These are phyloP conservation scores for Elsinoe australis DNA, from an alignment of 2,329 filamentous ascomycete species.

Conservation along the genomic window DNA sequence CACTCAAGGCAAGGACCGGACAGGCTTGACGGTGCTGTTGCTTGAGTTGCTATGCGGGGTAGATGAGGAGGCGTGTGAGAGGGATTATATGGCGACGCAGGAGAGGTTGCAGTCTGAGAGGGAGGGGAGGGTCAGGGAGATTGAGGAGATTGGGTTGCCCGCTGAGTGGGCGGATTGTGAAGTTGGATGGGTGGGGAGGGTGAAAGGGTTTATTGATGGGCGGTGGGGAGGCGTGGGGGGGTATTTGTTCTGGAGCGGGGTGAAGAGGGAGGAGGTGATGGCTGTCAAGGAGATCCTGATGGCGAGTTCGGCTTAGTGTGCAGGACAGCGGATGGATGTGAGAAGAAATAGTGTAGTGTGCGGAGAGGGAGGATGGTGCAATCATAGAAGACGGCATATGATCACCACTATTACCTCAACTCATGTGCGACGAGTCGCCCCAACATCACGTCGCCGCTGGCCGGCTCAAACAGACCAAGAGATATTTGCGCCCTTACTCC, in stretches of 20 bases:
- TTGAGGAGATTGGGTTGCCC: constrained; percentile 60
- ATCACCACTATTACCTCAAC: too few relatives aligned
- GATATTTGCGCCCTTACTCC: too few relatives aligned
- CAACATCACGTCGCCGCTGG: too few relatives aligned
- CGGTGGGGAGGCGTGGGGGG: constrained; percentile 58
- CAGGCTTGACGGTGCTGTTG: constrained; percentile 62
- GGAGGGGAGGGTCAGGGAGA: constrained; percentile 58
- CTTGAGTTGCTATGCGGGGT: constrained; percentile 57
- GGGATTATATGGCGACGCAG: constrained; percentile 65
- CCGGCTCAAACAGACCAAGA: too few relatives aligned
- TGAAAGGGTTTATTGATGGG: constrained; percentile 51
- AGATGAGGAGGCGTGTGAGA: constrained; percentile 51
- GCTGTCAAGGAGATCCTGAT: constrained; percentile 14
- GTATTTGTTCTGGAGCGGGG: constrained; percentile 59
- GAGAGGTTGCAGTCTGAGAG: constrained; percentile 54
- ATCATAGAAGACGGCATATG: too few relatives aligned
- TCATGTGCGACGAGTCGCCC: too few relatives aligned
- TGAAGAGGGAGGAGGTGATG: constrained; percentile 31
- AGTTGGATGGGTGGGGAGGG: constrained; percentile 52
- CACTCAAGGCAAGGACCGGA: constrained; percentile 83
- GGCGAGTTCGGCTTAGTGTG: too few relatives aligned
- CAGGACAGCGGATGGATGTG: too few relatives aligned
- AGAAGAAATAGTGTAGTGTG: too few relatives aligned
- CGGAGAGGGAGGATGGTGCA: too few relatives aligned
- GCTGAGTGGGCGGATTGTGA: constrained; percentile 66